Evolutionary conservation across 1,139 yeast genomes (phyloP), one percentile per base, ranked within the genome.

Genomic region (Kodamaea anthophila): DNA sequence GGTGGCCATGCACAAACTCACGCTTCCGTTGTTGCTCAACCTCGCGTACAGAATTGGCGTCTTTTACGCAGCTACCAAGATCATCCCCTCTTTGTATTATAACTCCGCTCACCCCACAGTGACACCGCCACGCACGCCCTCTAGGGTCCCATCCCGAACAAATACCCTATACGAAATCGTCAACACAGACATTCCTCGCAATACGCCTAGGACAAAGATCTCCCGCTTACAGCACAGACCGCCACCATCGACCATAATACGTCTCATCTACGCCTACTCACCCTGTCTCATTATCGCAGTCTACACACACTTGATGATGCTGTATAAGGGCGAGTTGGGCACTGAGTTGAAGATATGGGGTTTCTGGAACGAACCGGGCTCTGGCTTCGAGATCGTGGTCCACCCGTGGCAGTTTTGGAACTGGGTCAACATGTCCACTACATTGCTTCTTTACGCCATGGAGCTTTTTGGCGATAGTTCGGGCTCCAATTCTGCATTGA

Each of bases 391-490:
- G 23, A 35, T 73, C 30, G 58, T 75, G 34, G 81, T 75, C 27
- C 79, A 84, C 51, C 77, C 93, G 37, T 83, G 94, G 85, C 86
- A 85, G 47, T 84, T 88, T 53, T 88, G 98, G 97, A 86, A 88
- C 44, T 88, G 97, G 97, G 71, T 84, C 35, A 88, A 88, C 50
- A 84, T 88, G 68, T 78, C 78, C 41, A 73, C 81, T 32, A 83
- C 94, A 9, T 61, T 91, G 35, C 59, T 76, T n/a, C 61, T 91
- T 28, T 91, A 91, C 55, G 77, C 82, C 22, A 65, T 83, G 33
- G 97, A 88, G 56, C 63, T 88, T 31, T 60, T 75, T 47, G 65
- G 68, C 13, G 58, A 60, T 35, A 49, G 47, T 30, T 47, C 61
- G 1, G 57, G 57, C 19, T 54, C 27, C 19, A 32, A 59, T 22